phyloP scores from a whole-genome alignment of 2,329 filamentous ascomycete species.

The Diaporthe sp. region DNA sequence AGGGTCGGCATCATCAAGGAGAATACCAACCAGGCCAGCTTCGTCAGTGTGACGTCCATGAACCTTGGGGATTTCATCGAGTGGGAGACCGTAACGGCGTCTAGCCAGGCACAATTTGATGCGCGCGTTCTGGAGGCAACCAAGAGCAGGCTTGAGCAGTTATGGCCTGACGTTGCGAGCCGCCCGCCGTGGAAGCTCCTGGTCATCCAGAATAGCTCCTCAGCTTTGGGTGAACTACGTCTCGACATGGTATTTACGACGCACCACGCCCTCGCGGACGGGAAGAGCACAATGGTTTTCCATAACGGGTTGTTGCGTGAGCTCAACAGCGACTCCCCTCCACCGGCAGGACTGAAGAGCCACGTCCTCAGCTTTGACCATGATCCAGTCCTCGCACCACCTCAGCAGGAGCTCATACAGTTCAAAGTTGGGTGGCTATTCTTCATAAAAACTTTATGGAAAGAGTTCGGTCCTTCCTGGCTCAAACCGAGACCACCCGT shows the following conservation, averaged over 20 bases:
- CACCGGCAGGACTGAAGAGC: conserved; percentile 39
- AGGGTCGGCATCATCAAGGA: conserved; percentile 62
- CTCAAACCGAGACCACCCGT: conserved; percentile 46
- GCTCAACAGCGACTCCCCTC: conserved; percentile 48
- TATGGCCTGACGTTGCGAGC: conserved; percentile 55
- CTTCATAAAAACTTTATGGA: conserved; percentile 56
- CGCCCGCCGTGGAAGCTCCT: conserved; percentile 62
- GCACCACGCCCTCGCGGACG: conserved; percentile 68
- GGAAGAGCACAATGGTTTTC: conserved; percentile 61
- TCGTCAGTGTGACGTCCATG: conserved; percentile 57
- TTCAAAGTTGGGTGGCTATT: conserved; percentile 56
- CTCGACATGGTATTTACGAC: conserved; percentile 60
- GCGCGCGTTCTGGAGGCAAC: conserved; percentile 49
- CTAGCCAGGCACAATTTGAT: conserved; percentile 43
- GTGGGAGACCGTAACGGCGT: conserved; percentile 44
- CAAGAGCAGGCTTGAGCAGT: conserved; percentile 54
- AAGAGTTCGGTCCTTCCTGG: conserved; percentile 54
- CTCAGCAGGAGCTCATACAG: conserved; percentile 56
- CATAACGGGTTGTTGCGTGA: conserved; percentile 60
- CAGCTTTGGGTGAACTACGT: conserved; percentile 42
- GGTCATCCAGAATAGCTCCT: conserved; percentile 47
- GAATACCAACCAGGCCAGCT: conserved; percentile 57
- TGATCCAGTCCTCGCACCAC: conserved; percentile 49
- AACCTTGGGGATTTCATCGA: conserved; percentile 58
- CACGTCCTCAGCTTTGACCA: conserved; percentile 49